Evolutionary conservation across 331 rosid species (phyloP), one percentile per base, ranked within the genome.

Genomic region (Pyracantha coccinea): DNA sequence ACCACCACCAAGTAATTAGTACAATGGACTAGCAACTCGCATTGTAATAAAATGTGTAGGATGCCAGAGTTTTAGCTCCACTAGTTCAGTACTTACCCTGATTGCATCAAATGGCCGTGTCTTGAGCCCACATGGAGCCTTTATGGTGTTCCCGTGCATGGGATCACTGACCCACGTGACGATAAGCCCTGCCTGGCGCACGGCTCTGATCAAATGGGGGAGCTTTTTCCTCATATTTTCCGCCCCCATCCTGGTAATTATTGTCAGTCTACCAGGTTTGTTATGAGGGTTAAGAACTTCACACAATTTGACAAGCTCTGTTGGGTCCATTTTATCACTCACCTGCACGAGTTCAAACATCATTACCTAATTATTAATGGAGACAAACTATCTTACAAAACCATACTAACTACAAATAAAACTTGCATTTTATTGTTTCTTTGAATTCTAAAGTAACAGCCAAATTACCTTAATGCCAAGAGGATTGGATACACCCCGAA

Each of bases 131-230:
- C 80, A 77, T 21, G 83, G 85, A 58, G 85, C 87, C 67, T 80
- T 80, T 50, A 84, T 84, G 20, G 87, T 84, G 80, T 84, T 84
- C 29, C 87, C 80, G 64, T 84, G 87, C 87, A 84, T 84, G 41
- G 87, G 87, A 60, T 84, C 87, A 33, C 87, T 77, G 61, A 84
- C 83, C 87, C 85, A 84, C 2, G 87, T 84, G 38, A 80, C 87
- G 0, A 80, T 80, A 73, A 80, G 80, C 68, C 87, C 87, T 1
- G 85, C 83, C 23, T 77, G 85, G n/a, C 85, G 82, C 23, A 70
- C 78, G 4, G 78, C 87, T 84, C 85, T 77, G 28, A 84, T 84
- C 47, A 84, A 78, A 69, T 69, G 70, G 24, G 87, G 87, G 7
- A 84, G 81, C 80, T 84, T 84, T 12, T 80, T 62, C 71, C 80